These are phyloP conservation scores for Pichia sp. DNA, from an alignment of 1,139 yeast species.

Conservation along the genomic window DNA sequence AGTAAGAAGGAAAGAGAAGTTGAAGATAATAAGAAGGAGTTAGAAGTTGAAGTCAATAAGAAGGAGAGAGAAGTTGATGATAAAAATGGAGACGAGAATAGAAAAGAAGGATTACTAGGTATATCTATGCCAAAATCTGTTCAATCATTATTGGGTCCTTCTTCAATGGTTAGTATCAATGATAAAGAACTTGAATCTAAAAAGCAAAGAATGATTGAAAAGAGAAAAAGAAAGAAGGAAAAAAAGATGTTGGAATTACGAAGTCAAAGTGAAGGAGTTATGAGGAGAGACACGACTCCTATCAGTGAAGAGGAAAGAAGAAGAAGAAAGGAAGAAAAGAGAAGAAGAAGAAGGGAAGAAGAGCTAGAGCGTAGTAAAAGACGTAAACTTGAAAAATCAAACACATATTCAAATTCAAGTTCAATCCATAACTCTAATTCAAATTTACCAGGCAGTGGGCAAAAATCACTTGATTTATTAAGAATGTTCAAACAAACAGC, in stretches of 20 bases:
- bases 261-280: not conserved
- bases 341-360: not conserved
- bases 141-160: not conserved
- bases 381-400: not conserved
- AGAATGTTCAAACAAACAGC: slow-evolving; percentile 5
- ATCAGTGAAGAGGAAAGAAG: not conserved
- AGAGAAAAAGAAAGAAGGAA: not conserved
- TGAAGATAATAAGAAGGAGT: not conserved
- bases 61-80: not conserved
- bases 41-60: not conserved
- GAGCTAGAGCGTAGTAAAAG: not conserved
- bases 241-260: not conserved
- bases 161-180: not conserved
- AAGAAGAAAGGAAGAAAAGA: not conserved
- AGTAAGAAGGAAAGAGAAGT: not conserved
- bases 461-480: slow-evolving; percentile 3
- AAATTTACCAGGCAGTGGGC: not conserved
- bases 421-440: too few relatives aligned
- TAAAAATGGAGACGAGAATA: not conserved
- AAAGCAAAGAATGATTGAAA: not conserved
- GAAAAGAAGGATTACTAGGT: slow-evolving; percentile 7
- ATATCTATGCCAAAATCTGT: slow-evolving; percentile 4
- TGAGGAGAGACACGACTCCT: not conserved
- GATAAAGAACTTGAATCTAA: not conserved
- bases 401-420: not conserved